A percentile compares a stretch with the other conserved stretches of the same genome.
phyloP scores from a whole-genome alignment of 345 rosid genomes.

The Eucalyptus pauciflora region DNA sequence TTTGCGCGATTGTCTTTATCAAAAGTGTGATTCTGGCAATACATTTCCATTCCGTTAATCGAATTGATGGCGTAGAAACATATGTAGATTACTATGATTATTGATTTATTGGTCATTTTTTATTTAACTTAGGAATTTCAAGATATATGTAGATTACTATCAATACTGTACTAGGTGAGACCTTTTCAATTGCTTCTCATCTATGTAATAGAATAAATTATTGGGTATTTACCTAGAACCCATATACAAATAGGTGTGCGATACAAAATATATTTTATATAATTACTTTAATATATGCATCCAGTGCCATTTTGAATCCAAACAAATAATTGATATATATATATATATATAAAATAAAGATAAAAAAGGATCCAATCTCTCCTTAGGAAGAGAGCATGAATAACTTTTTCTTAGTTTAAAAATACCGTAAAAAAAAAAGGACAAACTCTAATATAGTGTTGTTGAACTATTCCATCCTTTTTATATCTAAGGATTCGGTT shows the following conservation, averaged over 20 bases:
- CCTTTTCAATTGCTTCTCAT: rapidly evolving
- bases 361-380: background rate
- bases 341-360: background rate
- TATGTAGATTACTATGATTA: background rate
- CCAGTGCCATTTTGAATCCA: rapidly evolving
- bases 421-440: background rate
- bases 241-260: background rate
- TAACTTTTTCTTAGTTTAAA: rapidly evolving
- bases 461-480: rapidly evolving
- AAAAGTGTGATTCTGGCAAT: background rate
- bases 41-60: background rate
- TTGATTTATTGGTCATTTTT: background rate
- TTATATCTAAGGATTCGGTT: background rate
- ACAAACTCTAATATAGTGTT: background rate
- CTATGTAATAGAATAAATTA: background rate
- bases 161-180: rapidly evolving
- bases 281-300: background rate
- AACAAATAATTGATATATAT: background rate
- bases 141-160: rapidly evolving
- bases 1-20: background rate
- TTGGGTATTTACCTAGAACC: background rate
- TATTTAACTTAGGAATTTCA: background rate
- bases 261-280: background rate
- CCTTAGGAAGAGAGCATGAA: rapidly evolving
- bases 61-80: background rate